Base-by-base conservation (phyloP, 228 moss, liverwort and hornwort species). In the Sphagnum magellanicum region DNA sequence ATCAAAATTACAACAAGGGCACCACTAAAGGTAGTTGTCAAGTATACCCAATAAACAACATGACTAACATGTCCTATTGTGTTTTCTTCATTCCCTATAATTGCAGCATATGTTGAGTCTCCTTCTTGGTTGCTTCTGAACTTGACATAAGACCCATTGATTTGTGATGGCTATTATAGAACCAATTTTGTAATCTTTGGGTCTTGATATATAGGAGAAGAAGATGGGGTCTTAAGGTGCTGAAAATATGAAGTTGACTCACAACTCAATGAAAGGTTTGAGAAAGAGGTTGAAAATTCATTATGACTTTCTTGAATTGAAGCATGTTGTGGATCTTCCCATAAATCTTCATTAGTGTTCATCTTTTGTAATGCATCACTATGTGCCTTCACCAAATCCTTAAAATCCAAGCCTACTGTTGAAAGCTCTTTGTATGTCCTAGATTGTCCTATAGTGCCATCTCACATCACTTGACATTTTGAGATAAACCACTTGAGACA, bases 391-490 rank as follows among this genome's bases (percentile, higher is more conserved):
- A 97, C 97, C 48, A 97, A 70, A 10, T 83, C 72, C 71, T 88
- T 84, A 52, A 97, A 93, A 71, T 91, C 93, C 60, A 90, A 83
- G 50, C 91, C 93, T 50, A 78, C 77, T 49, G 76, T 79, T 8
- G 91, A 71, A n/a, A 97, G 88, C 46, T 91, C 91, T 12, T 90
- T 80, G 63, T 88, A 97, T 53, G 77, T 83, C 17, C 97, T 93
- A 50, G 88, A 85, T 73, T 97, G 91, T 67, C 91, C 93, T 72
- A 97, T 88, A 13, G 66, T 77, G 17, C 97, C 97, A 68, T 91
- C 81, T 69, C 89, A 81, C 91, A 97, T 83, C 53, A 53, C 53
- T 53, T 53, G 53, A 11, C 11, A 11, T 6, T 53, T 53, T 6
- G 53, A 53, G 53, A 53, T 11, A n/a, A n/a, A n/a, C n/a, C n/a